Evolutionary conservation across 495 filamentous ascomycete species (phyloP), one percentile per base, ranked within the genome.

Genomic region (Astrothelium macrocarpum): DNA sequence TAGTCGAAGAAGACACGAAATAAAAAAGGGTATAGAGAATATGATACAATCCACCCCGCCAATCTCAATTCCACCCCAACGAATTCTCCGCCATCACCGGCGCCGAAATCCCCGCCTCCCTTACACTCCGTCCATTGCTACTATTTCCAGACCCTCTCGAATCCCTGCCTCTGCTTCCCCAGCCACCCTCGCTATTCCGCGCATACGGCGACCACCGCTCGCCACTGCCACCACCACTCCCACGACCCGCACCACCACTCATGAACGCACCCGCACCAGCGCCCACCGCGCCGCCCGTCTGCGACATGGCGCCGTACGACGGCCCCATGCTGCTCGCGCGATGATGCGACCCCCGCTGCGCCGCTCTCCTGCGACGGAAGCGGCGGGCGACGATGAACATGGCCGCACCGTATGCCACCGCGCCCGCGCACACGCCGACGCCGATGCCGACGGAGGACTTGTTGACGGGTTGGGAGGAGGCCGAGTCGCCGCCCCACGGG

Each of bases 51-150:
- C 49, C 49, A 56, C 49, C 49, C 26, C 25, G n/a, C 49, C 49
- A 11, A 9, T 12, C 59, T 77, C 68, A 98, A 79, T 96, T 97
- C 94, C 94, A 98, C 66, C 94, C 94, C 66, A 98, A 84, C 60
- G 91, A 96, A 79, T 98, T 98, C 80, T 96, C 94, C 46, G 92
- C 90, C 81, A 93, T 95, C 64, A 98, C 89, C 2, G 94, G 94
- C 59, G 84, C 85, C 46, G 86, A 89, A 67, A 91, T 91, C 81
- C 66, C 82, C 76, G 59, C 85, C 85, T 68, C 87, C 79, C 59
- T 87, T 87, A 72, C 83, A 61, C 75, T 78, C 14, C 75, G 67
- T 7, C 72, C 73, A 45, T 76, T 87, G 71, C 86, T 86, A 73
- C 85, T 86, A 26, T 56, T 26, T 16, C 49, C 49, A n/a, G 49